phyloP scores from a whole-genome alignment of 2,329 filamentous ascomycete species.

The Microdochium paspali region DNA sequence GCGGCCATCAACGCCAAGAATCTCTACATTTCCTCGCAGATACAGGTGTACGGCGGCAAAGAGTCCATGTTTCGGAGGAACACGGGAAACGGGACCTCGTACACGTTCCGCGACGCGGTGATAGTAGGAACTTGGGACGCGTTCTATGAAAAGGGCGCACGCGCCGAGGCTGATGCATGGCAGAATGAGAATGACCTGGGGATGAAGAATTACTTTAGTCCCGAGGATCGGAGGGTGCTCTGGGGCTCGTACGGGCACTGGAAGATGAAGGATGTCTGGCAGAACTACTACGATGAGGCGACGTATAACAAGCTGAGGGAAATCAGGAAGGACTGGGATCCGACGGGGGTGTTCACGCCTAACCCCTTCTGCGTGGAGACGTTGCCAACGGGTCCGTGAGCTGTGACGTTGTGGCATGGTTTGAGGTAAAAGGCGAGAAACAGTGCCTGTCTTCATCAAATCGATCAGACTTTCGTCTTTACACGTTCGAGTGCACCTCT shows the following conservation, averaged over 20 bases:
- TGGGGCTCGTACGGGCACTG: constrained; percentile 30
- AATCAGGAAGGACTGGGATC: neutral
- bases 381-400: no score
- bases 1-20: constrained; percentile 26
- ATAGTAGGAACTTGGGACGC: constrained; percentile 29
- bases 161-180: constrained; percentile 30
- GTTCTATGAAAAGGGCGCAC: constrained; percentile 26
- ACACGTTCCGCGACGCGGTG: constrained; percentile 35
- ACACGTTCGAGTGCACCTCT: no score
- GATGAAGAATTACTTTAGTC: constrained; percentile 24
- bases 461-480: no score
- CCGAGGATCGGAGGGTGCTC: constrained; percentile 26
- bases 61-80: constrained; percentile 30
- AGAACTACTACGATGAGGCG: constrained; percentile 22
- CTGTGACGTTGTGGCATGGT: no score
- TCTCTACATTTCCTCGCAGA: constrained; percentile 31
- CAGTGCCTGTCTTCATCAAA: no score
- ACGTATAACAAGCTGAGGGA: constrained; percentile 25
- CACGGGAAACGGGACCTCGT: constrained; percentile 33
- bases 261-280: constrained; percentile 24
- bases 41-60: constrained; percentile 34
- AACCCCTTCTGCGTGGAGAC: neutral
- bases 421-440: no score
- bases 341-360: neutral
- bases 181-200: constrained; percentile 29